phyloP scores from a whole-genome alignment of 768 basidiomycete species.

The Tricholoma sp. region DNA sequence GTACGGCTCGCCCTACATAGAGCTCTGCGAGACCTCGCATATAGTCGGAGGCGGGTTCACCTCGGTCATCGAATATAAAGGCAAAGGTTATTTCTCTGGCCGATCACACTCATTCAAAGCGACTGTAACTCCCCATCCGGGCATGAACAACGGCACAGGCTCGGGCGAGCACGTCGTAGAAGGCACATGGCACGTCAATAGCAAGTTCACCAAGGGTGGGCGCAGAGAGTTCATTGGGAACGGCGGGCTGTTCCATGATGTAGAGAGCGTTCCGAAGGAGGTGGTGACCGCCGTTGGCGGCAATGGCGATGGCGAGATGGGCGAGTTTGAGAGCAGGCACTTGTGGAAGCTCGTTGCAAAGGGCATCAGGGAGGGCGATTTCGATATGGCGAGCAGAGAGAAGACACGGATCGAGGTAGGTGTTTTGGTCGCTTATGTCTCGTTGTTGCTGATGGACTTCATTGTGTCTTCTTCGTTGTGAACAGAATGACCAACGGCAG shows the following conservation, averaged over 20 bases:
- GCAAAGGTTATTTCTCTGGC: conserved; percentile 92
- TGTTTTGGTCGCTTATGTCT: background rate
- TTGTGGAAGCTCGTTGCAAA: conserved; percentile 85
- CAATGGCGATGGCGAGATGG: conserved; percentile 52
- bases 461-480: background rate
- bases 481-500: conserved; percentile 89
- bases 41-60: conserved; percentile 50
- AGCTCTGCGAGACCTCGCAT: conserved; percentile 77
- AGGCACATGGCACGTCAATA: conserved; percentile 76
- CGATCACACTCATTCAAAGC: conserved; percentile 94
- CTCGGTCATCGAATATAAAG: conserved; percentile 85
- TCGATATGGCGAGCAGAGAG: conserved; percentile 83
- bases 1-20: conserved; percentile 87
- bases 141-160: conserved; percentile 14
- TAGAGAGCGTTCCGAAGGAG: conserved; percentile 57
- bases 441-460: background rate
- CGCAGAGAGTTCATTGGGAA: conserved; percentile 20
- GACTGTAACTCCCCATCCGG: conserved; percentile 48
- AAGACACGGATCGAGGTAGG: conserved; percentile 88
- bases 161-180: conserved; percentile 53
- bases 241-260: conserved; percentile 69
- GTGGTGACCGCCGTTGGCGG: conserved; percentile 64
- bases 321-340: conserved; percentile 82
- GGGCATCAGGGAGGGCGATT: conserved; percentile 89
- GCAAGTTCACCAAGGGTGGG: conserved; percentile 41